These are phyloP conservation scores for Agrocybe praecox DNA, from an alignment of 768 basidiomycete genomes.

Conservation along the genomic window DNA sequence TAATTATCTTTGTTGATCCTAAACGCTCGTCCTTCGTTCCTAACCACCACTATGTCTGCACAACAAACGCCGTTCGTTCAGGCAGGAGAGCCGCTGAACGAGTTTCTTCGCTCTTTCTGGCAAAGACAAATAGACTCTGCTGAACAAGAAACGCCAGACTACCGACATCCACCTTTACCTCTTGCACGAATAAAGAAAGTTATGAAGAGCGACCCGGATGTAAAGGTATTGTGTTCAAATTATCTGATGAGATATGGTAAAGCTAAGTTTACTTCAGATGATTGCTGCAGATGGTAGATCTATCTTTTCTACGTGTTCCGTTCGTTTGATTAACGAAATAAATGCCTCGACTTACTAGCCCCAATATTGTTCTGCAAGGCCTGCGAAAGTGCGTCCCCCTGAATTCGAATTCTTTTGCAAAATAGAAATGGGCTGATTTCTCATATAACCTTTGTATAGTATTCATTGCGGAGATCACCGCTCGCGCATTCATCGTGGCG, in stretches of 20 bases:
- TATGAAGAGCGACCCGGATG: constrained; percentile 97
- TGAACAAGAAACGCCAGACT: constrained; percentile 88
- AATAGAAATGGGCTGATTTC: background rate
- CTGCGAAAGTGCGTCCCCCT: constrained; percentile 82
- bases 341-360: constrained; percentile 44
- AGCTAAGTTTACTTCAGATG: constrained; percentile 60
- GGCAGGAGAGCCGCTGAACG: constrained; percentile 83
- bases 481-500: constrained; percentile 92
- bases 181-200: constrained; percentile 98
- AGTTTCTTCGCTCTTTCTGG: constrained; percentile 89
- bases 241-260: background rate
- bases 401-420: background rate
- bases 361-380: constrained; percentile 98
- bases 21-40: no score
- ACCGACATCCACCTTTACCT: constrained; percentile 85
- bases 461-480: constrained; percentile 96
- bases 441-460: constrained; percentile 48
- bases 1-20: no score
- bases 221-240: constrained; percentile 65
- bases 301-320: constrained; percentile 14
- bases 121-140: constrained; percentile 84
- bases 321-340: constrained; percentile 2
- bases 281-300: constrained; percentile 90
- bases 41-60: background rate
- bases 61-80: constrained; percentile 63